These are phyloP conservation scores for Phytophthora vignae DNA, from an alignment of 352 stramenopile genomes.

Conservation along the genomic window DNA sequence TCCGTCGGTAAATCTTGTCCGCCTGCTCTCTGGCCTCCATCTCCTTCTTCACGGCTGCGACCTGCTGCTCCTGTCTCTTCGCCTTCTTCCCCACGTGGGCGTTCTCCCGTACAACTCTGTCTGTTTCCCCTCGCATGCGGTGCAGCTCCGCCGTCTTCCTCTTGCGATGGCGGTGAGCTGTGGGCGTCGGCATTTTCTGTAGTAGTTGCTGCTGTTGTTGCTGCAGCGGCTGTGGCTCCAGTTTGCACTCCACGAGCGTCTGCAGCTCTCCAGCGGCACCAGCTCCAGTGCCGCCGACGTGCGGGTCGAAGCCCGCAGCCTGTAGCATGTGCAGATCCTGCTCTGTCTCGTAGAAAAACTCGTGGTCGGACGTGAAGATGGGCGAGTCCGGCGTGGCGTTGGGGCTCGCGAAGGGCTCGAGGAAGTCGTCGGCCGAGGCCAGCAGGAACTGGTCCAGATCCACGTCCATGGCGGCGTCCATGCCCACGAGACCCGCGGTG, in stretches of 20 bases:
- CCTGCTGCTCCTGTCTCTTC: constrained; percentile 39
- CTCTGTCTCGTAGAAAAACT: constrained; percentile 36
- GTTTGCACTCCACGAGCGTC: constrained; percentile 50
- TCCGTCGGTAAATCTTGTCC: constrained; percentile 65
- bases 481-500: constrained; percentile 3
- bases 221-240: constrained; percentile 22
- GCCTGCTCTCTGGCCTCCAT: constrained; percentile 47
- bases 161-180: constrained; percentile 53
- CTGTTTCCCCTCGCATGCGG: constrained; percentile 24
- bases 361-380: constrained; percentile 30
- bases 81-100: constrained; percentile 47
- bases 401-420: constrained; percentile 52
- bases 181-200: constrained; percentile 13
- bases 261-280: constrained; percentile 36
- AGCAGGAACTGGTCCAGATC: constrained; percentile 76
- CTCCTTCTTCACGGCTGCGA: constrained; percentile 28
- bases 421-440: constrained; percentile 65
- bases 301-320: constrained; percentile 38
- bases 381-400: constrained; percentile 41
- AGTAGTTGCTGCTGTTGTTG: constrained; percentile 20
- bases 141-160: constrained; percentile 62
- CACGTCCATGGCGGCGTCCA: constrained; percentile 47
- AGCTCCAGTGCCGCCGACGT: constrained; percentile 35
- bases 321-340: constrained; percentile 39
- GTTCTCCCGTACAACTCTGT: constrained; percentile 23